Percentiles rank a stretch among this genome's conserved stretches.
Evolutionary conservation across 192 early-diverging fungal species (phyloP).

Genomic region (Umbelopsis sp.): DNA sequence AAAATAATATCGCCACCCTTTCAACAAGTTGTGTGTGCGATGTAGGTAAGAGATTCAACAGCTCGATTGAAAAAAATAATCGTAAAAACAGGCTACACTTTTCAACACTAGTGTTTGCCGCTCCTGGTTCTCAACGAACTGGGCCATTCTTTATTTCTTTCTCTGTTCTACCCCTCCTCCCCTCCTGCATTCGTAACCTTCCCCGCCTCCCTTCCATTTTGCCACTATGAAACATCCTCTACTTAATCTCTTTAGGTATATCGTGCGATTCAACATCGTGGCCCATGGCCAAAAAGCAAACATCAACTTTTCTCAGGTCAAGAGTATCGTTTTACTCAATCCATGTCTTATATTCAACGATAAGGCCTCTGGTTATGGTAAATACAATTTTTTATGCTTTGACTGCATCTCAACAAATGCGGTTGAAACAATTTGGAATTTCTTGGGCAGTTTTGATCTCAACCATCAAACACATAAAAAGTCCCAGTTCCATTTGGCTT

Average conservation of each 20-base stretch:
- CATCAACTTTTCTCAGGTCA: conserved; percentile 6
- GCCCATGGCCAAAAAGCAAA: neutral
- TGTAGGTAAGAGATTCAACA: conserved; percentile 27
- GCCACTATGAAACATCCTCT: conserved; percentile 19
- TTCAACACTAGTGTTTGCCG: conserved; percentile 13
- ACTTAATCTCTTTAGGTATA: conserved; percentile 3
- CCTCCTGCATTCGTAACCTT: neutral
- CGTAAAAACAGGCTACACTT: conserved; percentile 8
- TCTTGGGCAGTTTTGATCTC: conserved; percentile 14
- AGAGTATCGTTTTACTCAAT: neutral
- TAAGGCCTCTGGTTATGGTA: neutral
- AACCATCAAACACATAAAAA: conserved; percentile 18
- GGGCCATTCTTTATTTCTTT: conserved; percentile 22
- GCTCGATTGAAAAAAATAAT: conserved; percentile 23
- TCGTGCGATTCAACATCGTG: conserved; percentile 20
- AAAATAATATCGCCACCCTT: conserved; percentile 2
- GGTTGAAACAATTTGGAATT: conserved; percentile 15
- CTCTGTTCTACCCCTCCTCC: conserved; percentile 4
- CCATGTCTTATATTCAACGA: conserved; percentile 9
- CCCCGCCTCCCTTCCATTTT: neutral
- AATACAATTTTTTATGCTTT: neutral
- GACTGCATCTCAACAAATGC: conserved; percentile 21
- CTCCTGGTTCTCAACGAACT: conserved; percentile 44
- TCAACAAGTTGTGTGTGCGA: conserved; percentile 26
- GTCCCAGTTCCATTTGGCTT: conserved; percentile 15